Evolutionary conservation across 2,329 filamentous ascomycete genomes (phyloP), one percentile per base, ranked within the genome.

Genomic region (Ceratocystis huliohia): DNA sequence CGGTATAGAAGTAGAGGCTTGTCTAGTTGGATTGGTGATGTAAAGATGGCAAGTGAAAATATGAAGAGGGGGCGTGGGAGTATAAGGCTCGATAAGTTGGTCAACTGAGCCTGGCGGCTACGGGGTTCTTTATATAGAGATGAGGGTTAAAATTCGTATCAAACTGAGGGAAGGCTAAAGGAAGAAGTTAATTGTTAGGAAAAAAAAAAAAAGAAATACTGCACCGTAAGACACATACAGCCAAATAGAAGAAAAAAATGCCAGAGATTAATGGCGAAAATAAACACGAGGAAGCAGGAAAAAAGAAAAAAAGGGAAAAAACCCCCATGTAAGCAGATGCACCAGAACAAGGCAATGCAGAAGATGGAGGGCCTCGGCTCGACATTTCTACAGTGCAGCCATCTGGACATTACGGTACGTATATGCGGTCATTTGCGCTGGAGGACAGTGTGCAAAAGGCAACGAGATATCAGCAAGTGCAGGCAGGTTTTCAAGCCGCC

Each of bases 111-210:
- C 46, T 46, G 61, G 61, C 44, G 53, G 53, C 28, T 57, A 30
- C 53, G 22, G 30, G 61, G 61, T 30, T 30, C 61, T 63, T 63
- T 28, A 46, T 46, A 63, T 48, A 46, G 25, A 46, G 41, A 48
- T 28, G 37, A 41, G 22, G 20, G 41, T 28, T 13, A 17, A 22
- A 28, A 48, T 30, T 22, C 10, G 46, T 65, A 65, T 30, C 28
- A 25, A 61, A 50, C 17, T 20, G 25, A 63, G 15, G 20, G 37
- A 30, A 63, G 37, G 62, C 25, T 8, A 45, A 57, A 57, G 20
- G 22, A 50, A 61, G 41, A 45, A 37, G n/a, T n/a, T 20, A 15
- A 30, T 25, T 33, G 30, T n/a, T 2, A 41, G n/a, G 17, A 28
- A 15, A 28, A 63, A 44, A 25, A 61, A 37, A 33, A 44, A 25